phyloP scores from a whole-genome alignment of 768 basidiomycete genomes.

The Suillus plorans region DNA sequence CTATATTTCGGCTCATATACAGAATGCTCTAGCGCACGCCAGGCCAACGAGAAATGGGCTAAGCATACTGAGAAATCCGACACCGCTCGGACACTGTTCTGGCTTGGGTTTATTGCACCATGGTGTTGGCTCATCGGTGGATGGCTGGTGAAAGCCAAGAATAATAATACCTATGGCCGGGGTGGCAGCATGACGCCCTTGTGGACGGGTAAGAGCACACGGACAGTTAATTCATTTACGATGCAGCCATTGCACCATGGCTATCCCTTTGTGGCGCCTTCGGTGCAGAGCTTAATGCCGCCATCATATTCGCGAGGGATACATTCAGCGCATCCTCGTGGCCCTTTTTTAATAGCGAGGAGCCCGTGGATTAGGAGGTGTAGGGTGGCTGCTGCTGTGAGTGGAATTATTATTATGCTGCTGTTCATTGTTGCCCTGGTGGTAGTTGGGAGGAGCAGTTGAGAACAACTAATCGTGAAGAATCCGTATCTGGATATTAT shows the following conservation, averaged over 20 bases:
- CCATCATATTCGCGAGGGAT: constrained; percentile 21
- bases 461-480: not conserved
- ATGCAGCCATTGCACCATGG: constrained; percentile 41
- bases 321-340: constrained; percentile 21
- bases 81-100: constrained; percentile 63
- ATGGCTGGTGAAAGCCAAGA: constrained; percentile 55
- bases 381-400: constrained; percentile 62
- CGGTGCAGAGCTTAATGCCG: constrained; percentile 34
- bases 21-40: constrained; percentile 30
- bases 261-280: constrained; percentile 61
- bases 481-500: too few species aligned
- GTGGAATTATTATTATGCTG: constrained; percentile 45
- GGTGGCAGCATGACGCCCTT: constrained; percentile 34
- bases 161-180: constrained; percentile 36
- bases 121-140: constrained; percentile 78
- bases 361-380: constrained; percentile 44
- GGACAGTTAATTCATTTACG: constrained; percentile 43
- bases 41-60: constrained; percentile 16
- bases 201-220: constrained; percentile 39
- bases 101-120: constrained; percentile 70
- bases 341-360: constrained; percentile 18
- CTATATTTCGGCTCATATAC: constrained; percentile 35
- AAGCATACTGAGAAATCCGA: constrained; percentile 16
- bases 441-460: constrained; percentile 21
- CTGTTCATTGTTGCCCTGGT: constrained; percentile 55